Conservation (phyloP, 805 yeast species). For the Pichia scutulata region DNA sequence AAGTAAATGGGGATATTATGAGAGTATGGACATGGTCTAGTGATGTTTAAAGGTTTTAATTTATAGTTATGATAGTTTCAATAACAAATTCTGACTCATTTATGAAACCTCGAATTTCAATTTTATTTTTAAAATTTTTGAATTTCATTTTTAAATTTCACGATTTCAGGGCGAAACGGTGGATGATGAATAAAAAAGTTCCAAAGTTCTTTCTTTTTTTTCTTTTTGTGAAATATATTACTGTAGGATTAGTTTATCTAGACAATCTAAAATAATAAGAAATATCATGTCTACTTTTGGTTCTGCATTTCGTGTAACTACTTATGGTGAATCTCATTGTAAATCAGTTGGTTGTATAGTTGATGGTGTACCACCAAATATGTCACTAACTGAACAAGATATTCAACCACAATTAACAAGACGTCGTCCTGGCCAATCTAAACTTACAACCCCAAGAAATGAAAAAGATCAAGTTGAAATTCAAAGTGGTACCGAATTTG, state of each 20-base stretch:
- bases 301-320: conserved; percentile 63
- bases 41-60: conserved; percentile 23
- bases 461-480: conserved; percentile 90
- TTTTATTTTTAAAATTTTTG: no score
- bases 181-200: neutral
- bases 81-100: neutral
- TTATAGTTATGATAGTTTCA: no score
- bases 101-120: neutral
- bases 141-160: no score
- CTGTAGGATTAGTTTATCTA: neutral
- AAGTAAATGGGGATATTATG: conserved; percentile 80
- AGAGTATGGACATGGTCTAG: conserved; percentile 85
- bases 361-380: conserved; percentile 96
- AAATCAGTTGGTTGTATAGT: conserved; percentile 96
- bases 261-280: neutral
- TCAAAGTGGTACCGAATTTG: conserved; percentile 91
- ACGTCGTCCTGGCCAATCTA: conserved; percentile 96
- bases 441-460: conserved; percentile 88
- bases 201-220: neutral
- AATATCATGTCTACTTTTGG: conserved; percentile 69
- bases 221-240: neutral
- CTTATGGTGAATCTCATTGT: conserved; percentile 98
- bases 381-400: conserved; percentile 76
- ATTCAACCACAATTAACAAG: conserved; percentile 93
- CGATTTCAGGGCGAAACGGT: neutral